Base-by-base conservation (phyloP, 23 red algal genomes). In the Agarophyton chilense region DNA sequence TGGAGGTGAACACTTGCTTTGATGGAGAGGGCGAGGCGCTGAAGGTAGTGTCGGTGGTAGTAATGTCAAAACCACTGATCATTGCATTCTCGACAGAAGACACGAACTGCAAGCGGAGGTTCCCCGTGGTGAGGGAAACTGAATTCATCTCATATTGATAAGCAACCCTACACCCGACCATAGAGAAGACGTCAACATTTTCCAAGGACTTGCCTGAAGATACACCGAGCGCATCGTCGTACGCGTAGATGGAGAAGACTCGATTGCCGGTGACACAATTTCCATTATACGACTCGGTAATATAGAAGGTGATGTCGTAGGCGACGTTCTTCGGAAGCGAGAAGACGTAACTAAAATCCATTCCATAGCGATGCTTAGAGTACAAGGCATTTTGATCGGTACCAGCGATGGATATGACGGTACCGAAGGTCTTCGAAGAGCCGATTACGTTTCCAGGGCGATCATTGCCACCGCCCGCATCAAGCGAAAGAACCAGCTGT, bases 291-390 rank as follows among this genome's bases (percentile, higher is more conserved):
- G 52, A 25, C 53, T 93, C 90, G 49, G 90, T 65, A 78, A 93
- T 83, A 71, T 64, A 83, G 35, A 93, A 65, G 7, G 34, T 34
- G 31, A 93, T 52, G 67, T 52, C 44, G 45, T 93, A 93, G n/a
- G 53, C 35, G 12, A 72, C 90, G 21, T 42, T 62, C n/a, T 43
- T 39, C 1, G 45, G n/a, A 6, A 81, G 52, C 42, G 43, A 50
- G 26, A 93, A 77, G 50, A 83, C 71, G 79, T 93, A 93, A 19
- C 77, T 64, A 35, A 93, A 85, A 41, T 49, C 61, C 11, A 29
- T 57, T 24, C 87, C 87, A 34, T 61, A 88, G 2, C 84, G 65
- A 44, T 88, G 84, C 32, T 35, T 74, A 29, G 84, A 88, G 66
- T 61, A 88, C 10, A 53, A 22, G 46, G 50, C 72, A 50, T 67